phyloP scores from a whole-genome alignment of 2,329 filamentous ascomycete genomes.

The Plenodomus biglobosus region DNA sequence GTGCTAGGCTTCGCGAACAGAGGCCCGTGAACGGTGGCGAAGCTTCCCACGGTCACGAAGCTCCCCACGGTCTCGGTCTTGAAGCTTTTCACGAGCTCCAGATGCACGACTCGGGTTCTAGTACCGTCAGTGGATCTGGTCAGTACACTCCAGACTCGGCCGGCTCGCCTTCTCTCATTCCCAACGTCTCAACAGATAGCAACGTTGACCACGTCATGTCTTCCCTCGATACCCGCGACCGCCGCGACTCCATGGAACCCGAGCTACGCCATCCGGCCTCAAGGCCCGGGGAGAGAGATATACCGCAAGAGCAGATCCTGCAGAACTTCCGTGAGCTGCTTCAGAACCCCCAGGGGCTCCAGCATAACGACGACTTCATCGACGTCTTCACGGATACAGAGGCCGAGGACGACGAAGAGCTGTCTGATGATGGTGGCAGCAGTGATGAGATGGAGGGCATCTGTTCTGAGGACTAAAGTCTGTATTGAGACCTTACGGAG shows the following conservation, averaged over 20 bases:
- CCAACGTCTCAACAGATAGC: neutral
- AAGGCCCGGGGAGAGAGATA: neutral
- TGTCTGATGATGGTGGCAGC: neutral
- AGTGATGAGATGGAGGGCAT: neutral
- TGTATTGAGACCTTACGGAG: too few relatives aligned
- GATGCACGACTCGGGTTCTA: too few relatives aligned
- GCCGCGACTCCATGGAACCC: neutral
- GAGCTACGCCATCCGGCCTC: neutral
- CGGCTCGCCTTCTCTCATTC: too few relatives aligned
- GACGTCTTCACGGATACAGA: neutral
- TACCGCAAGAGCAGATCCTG: constrained; percentile 15
- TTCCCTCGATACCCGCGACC: constrained; percentile 5
- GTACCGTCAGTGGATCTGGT: too few relatives aligned
- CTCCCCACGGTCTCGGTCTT: too few relatives aligned
- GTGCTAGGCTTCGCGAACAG: too few relatives aligned
- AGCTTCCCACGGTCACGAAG: too few relatives aligned
- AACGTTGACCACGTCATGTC: neutral
- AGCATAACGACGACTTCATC: neutral
- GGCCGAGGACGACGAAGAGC: neutral
- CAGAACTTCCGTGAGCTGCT: constrained; percentile 19
- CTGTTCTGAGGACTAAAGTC: neutral
- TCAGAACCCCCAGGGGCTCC: too few relatives aligned
- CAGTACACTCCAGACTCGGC: too few relatives aligned
- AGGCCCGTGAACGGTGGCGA: too few relatives aligned
- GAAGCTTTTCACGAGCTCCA: too few relatives aligned